Conservation (phyloP, 768 basidiomycete species). For the Vararia minispora region DNA sequence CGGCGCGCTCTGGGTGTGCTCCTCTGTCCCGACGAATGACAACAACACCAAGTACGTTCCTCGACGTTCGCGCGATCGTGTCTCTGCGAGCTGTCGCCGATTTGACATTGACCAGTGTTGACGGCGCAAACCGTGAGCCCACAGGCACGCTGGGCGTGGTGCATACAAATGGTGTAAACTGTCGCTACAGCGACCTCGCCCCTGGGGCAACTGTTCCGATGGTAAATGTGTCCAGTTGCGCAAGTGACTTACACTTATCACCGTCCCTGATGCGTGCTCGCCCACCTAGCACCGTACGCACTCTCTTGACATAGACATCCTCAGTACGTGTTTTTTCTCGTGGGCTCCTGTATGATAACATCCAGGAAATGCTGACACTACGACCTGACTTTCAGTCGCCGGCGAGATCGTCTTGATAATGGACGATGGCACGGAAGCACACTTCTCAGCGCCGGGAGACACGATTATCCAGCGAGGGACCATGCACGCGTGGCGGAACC, state of each 20-base stretch:
- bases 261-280: slow-evolving; percentile 19
- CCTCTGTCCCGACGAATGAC: slow-evolving; percentile 39
- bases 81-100: too few relatives aligned
- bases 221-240: too few relatives aligned
- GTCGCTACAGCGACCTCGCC: slow-evolving; percentile 42
- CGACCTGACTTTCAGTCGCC: slow-evolving; percentile 31
- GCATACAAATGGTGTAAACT: slow-evolving; percentile 34
- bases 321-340: slow-evolving; percentile 26
- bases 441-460: slow-evolving; percentile 43
- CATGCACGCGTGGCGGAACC: slow-evolving; percentile 53
- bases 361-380: too few relatives aligned
- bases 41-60: slow-evolving; percentile 36
- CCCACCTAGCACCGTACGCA: slow-evolving; percentile 31
- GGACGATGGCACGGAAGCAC: slow-evolving; percentile 45
- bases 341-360: background rate
- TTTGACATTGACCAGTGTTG: slow-evolving; percentile 26
- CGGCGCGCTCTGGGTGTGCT: slow-evolving; percentile 38
- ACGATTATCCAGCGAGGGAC: slow-evolving; percentile 46
- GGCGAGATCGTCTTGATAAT: slow-evolving; percentile 44
- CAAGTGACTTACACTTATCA: too few relatives aligned
- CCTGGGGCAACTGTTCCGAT: slow-evolving; percentile 39
- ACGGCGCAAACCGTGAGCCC: slow-evolving; percentile 33
- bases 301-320: slow-evolving; percentile 51
- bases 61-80: too few relatives aligned
- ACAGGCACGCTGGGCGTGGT: slow-evolving; percentile 28